phyloP scores from a whole-genome alignment of 306 rosid genomes.

The Prunus mira region DNA sequence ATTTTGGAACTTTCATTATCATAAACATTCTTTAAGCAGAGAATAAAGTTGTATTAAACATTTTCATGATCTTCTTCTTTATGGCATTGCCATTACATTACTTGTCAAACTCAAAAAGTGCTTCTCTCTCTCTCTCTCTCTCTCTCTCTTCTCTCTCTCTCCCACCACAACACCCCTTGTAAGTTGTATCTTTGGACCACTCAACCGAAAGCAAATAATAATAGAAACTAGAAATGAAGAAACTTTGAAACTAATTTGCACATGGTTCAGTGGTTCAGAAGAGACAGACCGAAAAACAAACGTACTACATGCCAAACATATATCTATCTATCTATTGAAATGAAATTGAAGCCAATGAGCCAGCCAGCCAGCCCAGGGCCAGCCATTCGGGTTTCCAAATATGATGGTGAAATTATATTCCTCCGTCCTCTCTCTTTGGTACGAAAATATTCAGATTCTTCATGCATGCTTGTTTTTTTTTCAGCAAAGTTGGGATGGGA shows the following conservation, averaged over 20 bases:
- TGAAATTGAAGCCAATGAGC: neutral
- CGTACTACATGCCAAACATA: neutral
- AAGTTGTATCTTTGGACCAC: neutral
- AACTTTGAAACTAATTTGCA: neutral
- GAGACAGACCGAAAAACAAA: neutral
- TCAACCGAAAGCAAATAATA: slow-evolving; percentile 14
- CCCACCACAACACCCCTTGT: neutral
- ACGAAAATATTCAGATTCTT: neutral
- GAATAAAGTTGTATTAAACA: neutral
- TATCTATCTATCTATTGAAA: neutral
- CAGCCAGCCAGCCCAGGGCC: too few relatives aligned
- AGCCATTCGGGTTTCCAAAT: neutral
- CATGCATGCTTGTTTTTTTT: neutral
- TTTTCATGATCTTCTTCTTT: neutral
- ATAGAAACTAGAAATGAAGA: neutral
- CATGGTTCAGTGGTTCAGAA: neutral
- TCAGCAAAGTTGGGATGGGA: neutral
- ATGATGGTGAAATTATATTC: slow-evolving; percentile 3
- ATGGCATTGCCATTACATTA: neutral
- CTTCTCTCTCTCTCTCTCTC: too few relatives aligned
- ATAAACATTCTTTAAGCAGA: neutral
- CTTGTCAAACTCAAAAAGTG: neutral
- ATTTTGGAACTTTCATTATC: slow-evolving; percentile 3
- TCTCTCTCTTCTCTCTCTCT: too few relatives aligned
- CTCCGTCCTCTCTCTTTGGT: neutral